Conservation (phyloP, 2,329 filamentous ascomycete species). For the Colletotrichum tanaceti region DNA sequence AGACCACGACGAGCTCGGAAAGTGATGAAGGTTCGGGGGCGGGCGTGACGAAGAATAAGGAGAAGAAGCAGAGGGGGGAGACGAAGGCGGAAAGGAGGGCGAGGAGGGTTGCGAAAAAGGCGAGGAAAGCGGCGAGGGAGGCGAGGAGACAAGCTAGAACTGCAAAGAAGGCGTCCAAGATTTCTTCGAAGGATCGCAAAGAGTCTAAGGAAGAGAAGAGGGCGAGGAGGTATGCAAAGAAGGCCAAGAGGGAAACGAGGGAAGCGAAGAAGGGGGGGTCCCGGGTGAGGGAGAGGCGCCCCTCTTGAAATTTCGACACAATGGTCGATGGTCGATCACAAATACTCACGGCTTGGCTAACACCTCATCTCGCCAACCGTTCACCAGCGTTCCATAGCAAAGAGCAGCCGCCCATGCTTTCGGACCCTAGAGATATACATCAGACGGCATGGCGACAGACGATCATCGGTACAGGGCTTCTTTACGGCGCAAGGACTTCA, state of each 20-base stretch:
- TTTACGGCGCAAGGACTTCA: background rate
- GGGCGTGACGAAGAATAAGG: slow-evolving; percentile 70
- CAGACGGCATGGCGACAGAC: background rate
- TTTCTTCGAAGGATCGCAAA: slow-evolving; percentile 46
- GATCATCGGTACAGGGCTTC: background rate
- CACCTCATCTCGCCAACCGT: no score
- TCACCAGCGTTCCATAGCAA: background rate
- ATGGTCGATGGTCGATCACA: background rate
- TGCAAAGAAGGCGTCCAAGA: slow-evolving; percentile 45
- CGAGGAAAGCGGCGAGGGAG: slow-evolving; percentile 48
- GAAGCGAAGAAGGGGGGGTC: slow-evolving; percentile 27
- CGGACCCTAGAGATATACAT: background rate
- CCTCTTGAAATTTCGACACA: background rate
- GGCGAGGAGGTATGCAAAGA: slow-evolving; percentile 49
- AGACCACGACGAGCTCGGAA: slow-evolving; percentile 35
- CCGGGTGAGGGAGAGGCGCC: slow-evolving; percentile 13
- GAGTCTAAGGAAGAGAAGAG: slow-evolving; percentile 59
- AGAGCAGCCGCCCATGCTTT: background rate
- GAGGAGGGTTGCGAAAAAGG: slow-evolving; percentile 47
- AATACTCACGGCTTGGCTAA: background rate
- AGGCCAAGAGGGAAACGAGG: slow-evolving; percentile 46
- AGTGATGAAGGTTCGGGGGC: slow-evolving; percentile 13
- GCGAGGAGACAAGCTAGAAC: slow-evolving; percentile 19
- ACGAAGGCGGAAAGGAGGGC: slow-evolving; percentile 48
- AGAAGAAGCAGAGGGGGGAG: slow-evolving; percentile 43